Conservation (phyloP, 345 rosid genomes). For the Rhodomyrtus tomentosa region DNA sequence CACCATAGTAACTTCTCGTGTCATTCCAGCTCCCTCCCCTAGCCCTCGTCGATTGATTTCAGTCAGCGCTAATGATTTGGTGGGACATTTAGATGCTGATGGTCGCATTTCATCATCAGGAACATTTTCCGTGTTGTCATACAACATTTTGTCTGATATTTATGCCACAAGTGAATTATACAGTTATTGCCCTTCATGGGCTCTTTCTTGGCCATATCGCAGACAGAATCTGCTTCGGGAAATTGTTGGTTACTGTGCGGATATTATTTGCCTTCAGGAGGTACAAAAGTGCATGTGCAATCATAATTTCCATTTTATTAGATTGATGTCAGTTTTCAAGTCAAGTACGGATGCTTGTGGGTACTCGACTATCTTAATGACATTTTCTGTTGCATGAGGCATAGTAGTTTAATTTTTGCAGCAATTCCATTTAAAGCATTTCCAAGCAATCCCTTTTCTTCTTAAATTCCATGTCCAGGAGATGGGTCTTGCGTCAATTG, state of each 20-base stretch:
- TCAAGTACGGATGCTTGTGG: background rate
- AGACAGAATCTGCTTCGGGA: slow-evolving; percentile 40
- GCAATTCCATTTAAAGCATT: too few species aligned
- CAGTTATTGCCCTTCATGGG: slow-evolving; percentile 42
- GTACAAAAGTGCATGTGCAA: slow-evolving; percentile 11
- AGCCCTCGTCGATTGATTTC: slow-evolving; percentile 80
- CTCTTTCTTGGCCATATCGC: slow-evolving; percentile 49
- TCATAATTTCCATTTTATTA: background rate
- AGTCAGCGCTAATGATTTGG: slow-evolving; percentile 48
- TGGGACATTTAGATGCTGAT: slow-evolving; percentile 59
- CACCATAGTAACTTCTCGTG: slow-evolving; percentile 77
- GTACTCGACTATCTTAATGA: background rate
- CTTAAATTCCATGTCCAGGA: background rate
- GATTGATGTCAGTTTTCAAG: background rate
- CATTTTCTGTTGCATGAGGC: background rate
- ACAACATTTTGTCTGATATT: slow-evolving; percentile 29
- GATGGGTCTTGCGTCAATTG: background rate
- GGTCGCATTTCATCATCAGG: slow-evolving; percentile 62
- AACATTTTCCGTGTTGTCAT: slow-evolving; percentile 42
- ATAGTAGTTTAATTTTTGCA: background rate
- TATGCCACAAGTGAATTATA: slow-evolving; percentile 33
- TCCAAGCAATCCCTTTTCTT: background rate
- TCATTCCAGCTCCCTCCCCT: slow-evolving; percentile 98
- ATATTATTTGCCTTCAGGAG: slow-evolving; percentile 63
- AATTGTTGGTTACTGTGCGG: slow-evolving; percentile 44